Evolutionary conservation across 768 basidiomycete genomes (phyloP).

Genomic region (Sarcodon sp.): DNA sequence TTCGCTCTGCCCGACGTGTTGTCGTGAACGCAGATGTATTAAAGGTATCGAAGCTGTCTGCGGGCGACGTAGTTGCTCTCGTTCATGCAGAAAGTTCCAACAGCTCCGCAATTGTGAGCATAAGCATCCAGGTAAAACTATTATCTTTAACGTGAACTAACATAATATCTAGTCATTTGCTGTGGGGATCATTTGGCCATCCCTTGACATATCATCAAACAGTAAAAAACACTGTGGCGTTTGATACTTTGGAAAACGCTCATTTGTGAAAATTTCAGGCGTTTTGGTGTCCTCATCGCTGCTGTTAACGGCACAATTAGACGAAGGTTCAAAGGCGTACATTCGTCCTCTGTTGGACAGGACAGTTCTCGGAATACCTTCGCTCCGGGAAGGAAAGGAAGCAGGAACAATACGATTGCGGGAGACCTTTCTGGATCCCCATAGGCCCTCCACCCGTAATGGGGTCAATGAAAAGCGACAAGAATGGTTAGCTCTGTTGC

Average conservation of each 20-base stretch:
- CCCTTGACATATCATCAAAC: slow-evolving; percentile 41
- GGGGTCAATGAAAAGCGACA: slow-evolving; percentile 22
- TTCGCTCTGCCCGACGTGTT: slow-evolving; percentile 50
- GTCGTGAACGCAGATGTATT: slow-evolving; percentile 48
- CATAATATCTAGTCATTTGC: slow-evolving; percentile 37
- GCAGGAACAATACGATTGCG: slow-evolving; percentile 39
- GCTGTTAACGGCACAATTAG: slow-evolving; percentile 46
- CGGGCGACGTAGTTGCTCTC: slow-evolving; percentile 59
- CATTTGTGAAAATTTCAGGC: slow-evolving; percentile 21
- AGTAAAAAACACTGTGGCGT: slow-evolving; percentile 24
- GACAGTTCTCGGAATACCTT: slow-evolving; percentile 33
- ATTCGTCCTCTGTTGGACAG: slow-evolving; percentile 24
- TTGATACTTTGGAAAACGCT: too few relatives aligned
- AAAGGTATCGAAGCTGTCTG: slow-evolving; percentile 45
- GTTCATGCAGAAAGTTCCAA: slow-evolving; percentile 22
- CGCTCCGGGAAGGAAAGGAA: slow-evolving; percentile 33
- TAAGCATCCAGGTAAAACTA: slow-evolving; percentile 8
- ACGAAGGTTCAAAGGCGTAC: slow-evolving; percentile 32
- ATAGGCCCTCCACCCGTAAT: neutral
- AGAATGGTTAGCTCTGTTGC: slow-evolving; percentile 57
- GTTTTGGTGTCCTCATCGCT: slow-evolving; percentile 43
- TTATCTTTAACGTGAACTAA: slow-evolving; percentile 1
- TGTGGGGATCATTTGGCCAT: slow-evolving; percentile 71
- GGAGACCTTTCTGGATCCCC: slow-evolving; percentile 23
- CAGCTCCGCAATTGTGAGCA: slow-evolving; percentile 2